Conservation (phyloP, 305 asterid genomes). For the Ajuga reptans region DNA sequence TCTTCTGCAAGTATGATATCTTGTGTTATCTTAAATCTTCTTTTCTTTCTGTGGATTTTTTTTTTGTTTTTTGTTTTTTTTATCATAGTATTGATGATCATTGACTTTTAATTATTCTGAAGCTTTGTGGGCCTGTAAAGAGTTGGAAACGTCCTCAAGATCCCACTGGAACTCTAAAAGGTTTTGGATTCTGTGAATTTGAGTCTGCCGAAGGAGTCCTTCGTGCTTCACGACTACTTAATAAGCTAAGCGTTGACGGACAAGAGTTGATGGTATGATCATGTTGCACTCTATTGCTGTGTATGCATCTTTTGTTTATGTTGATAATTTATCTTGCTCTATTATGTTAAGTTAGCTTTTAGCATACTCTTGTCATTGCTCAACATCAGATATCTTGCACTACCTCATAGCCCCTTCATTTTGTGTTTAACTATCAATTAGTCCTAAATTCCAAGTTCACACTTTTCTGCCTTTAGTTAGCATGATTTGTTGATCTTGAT, state of each 20-base stretch:
- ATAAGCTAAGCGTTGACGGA: constrained; percentile 78
- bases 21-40: background rate
- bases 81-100: constrained; percentile 6
- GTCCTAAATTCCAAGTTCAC: background rate
- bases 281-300: constrained; percentile 19
- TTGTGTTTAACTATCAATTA: background rate
- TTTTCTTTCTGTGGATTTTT: background rate
- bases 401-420: background rate
- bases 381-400: background rate
- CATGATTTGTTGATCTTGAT: background rate
- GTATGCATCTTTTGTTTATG: background rate
- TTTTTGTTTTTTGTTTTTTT: background rate
- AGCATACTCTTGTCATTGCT: background rate
- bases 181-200: constrained; percentile 95
- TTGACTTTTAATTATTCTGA: constrained; percentile 28
- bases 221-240: constrained; percentile 78
- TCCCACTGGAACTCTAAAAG: constrained; percentile 79
- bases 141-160: constrained; percentile 97
- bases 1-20: constrained; percentile 64
- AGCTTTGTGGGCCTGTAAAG: constrained; percentile 97
- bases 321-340: background rate
- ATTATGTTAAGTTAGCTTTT: background rate
- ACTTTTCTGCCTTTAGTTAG: background rate
- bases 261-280: constrained; percentile 81
- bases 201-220: constrained; percentile 96